Conservation (phyloP, 768 basidiomycete genomes). For the Clavulina sp. region DNA sequence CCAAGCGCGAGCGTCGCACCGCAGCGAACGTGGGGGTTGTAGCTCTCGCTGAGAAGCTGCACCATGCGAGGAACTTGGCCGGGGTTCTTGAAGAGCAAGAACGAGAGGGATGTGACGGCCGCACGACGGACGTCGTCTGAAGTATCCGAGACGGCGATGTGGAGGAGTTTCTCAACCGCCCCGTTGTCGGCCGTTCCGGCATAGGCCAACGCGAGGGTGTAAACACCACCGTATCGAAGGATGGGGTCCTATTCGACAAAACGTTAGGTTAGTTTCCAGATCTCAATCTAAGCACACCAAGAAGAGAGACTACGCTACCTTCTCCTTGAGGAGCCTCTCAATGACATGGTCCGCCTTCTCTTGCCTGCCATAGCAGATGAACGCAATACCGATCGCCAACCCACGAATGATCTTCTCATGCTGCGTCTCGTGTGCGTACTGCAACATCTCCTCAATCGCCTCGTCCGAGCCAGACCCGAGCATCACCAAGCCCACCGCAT, state of each 20-base stretch:
- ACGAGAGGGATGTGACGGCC: slow-evolving; percentile 88
- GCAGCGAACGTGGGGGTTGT: slow-evolving; percentile 96
- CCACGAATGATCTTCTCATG: slow-evolving; percentile 99
- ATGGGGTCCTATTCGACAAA: slow-evolving; percentile 71
- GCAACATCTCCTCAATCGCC: slow-evolving; percentile 83
- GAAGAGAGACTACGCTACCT: no score
- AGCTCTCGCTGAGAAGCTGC: slow-evolving; percentile 91
- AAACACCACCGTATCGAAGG: slow-evolving; percentile 92
- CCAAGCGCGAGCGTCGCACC: slow-evolving; percentile 93
- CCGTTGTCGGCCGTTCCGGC: slow-evolving; percentile 91
- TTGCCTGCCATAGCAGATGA: slow-evolving; percentile 82
- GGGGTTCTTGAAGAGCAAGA: slow-evolving; percentile 93
- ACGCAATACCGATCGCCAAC: slow-evolving; percentile 79
- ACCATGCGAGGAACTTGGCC: slow-evolving; percentile 92
- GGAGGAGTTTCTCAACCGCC: slow-evolving; percentile 78
- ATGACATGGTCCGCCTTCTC: slow-evolving; percentile 84
- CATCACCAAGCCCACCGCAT: slow-evolving; percentile 97
- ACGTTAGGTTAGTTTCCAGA: neutral
- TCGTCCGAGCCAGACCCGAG: slow-evolving; percentile 74
- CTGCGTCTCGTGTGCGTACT: slow-evolving; percentile 91
- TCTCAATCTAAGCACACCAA: neutral
- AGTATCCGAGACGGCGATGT: slow-evolving; percentile 95
- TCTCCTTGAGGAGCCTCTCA: slow-evolving; percentile 61
- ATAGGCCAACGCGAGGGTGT: slow-evolving; percentile 89
- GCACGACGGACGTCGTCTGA: slow-evolving; percentile 94